Evolutionary conservation across 345 rosid species (phyloP).

Genomic region (Aurinia saxatilis): DNA sequence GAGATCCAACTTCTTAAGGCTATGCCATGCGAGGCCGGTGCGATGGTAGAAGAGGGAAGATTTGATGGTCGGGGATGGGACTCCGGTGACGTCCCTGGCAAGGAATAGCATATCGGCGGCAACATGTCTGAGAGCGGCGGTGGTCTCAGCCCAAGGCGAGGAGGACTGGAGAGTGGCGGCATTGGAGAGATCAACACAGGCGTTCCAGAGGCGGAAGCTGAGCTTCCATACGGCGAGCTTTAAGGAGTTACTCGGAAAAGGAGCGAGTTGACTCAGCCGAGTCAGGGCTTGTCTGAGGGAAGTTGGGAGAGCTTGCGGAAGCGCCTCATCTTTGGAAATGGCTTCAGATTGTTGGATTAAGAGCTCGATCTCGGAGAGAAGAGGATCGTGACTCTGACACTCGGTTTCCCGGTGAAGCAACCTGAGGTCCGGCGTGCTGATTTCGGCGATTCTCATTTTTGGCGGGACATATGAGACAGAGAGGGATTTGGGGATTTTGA

Average conservation of each 20-base stretch:
- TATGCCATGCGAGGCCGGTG: slow-evolving; percentile 68
- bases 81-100: slow-evolving; percentile 53
- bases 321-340: slow-evolving; percentile 26
- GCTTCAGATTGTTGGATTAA: slow-evolving; percentile 53
- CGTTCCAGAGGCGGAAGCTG: slow-evolving; percentile 90
- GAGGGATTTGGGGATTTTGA: slow-evolving; percentile 6
- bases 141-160: slow-evolving; percentile 27
- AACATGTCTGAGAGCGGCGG: slow-evolving; percentile 57
- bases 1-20: slow-evolving; percentile 52
- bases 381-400: slow-evolving; percentile 21
- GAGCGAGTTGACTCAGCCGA: slow-evolving; percentile 50
- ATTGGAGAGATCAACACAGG: slow-evolving; percentile 86
- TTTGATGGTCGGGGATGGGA: slow-evolving; percentile 69
- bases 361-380: slow-evolving; percentile 64
- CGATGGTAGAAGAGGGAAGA: slow-evolving; percentile 71
- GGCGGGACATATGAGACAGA: slow-evolving; percentile 25
- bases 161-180: slow-evolving; percentile 39
- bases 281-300: slow-evolving; percentile 47
- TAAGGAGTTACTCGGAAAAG: slow-evolving; percentile 49
- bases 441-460: slow-evolving; percentile 81
- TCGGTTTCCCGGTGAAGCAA: slow-evolving; percentile 15
- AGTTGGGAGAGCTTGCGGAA: slow-evolving; percentile 40
- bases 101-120: slow-evolving; percentile 84
- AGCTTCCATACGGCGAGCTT: slow-evolving; percentile 83
- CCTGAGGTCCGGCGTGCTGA: slow-evolving; percentile 57